Conservation (phyloP, 2,329 filamentous ascomycete species). For the Calycina herbarum region DNA sequence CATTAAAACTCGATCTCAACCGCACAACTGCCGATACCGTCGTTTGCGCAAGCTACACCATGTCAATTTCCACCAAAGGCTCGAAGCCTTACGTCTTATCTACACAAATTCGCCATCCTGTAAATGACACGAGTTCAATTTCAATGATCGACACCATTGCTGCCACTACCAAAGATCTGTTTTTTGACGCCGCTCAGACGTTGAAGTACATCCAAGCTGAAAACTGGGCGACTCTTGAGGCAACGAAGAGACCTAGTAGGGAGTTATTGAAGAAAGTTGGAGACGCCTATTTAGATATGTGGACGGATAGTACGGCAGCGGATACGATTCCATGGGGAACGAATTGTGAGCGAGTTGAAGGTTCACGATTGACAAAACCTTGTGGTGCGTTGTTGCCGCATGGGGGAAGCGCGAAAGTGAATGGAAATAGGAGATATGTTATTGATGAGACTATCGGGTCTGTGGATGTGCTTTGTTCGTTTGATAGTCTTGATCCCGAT, state of each 20-base stretch:
- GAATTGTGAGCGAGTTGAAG: conserved; percentile 21
- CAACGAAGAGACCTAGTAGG: not conserved
- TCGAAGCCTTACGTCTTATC: conserved; percentile 21
- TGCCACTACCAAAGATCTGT: conserved; percentile 18
- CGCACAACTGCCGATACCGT: conserved; percentile 18
- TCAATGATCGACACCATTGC: conserved; percentile 23
- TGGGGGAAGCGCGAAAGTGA: conserved; percentile 16
- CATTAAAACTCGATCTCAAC: conserved; percentile 16
- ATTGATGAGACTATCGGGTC: conserved; percentile 22
- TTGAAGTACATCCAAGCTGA: conserved; percentile 18
- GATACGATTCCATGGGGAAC: conserved; percentile 22
- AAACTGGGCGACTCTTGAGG: conserved; percentile 11
- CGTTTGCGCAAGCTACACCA: conserved; percentile 20
- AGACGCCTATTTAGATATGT: conserved; percentile 25
- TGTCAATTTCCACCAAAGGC: conserved; percentile 14
- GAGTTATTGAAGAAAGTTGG: conserved; percentile 13
- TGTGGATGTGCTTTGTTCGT: conserved; percentile 22
- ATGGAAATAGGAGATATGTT: conserved; percentile 21
- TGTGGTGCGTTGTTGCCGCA: conserved; percentile 18
- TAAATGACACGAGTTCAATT: conserved; percentile 16
- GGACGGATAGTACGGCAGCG: conserved; percentile 18
- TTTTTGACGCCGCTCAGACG: conserved; percentile 18
- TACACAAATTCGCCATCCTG: conserved; percentile 18
- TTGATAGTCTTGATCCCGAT: conserved; percentile 18
- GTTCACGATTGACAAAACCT: conserved; percentile 17